Evolutionary conservation across 164 flowering plant genomes (phyloP), one percentile per base, ranked within the genome.

Genomic region (Annona squamosa): DNA sequence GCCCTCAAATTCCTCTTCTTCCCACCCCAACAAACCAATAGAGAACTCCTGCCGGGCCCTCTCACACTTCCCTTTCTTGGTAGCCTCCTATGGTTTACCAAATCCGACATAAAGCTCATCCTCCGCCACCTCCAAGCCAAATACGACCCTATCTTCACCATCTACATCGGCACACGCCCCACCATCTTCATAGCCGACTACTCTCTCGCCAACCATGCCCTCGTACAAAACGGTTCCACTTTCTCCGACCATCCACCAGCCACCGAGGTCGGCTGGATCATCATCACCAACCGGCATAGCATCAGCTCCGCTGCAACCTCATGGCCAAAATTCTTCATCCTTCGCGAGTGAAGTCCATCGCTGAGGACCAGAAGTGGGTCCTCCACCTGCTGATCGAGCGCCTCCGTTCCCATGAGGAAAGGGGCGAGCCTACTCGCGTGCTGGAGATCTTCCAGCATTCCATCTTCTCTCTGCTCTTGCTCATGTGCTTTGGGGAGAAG

Each of bases 1-100:
- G 26, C 41, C 9, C 44, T 47, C 61, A n/a, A n/a, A 2, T 18
- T 46, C 71, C 9, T 69, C 44, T 5, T 16, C 18, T 16, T 16
- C 61, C 13, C 61, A 5, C 61, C 57, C 43, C 6, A 7, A 9
- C 5, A 47, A 41, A 43, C 70, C 46, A 67, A 43, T 4, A 67
- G 41, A n/a, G 42, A 63, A 47, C 86, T 85, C 26, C 89, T 86
- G 3, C 91, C 91, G 1, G 84, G 87, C 12, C 88, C 91, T 1
- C 67, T 65, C 3, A 44, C 68, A 12, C 3, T 82, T 1, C 84
- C 86, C 10, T 41, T 86, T 64, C 61, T 85, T 48, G 77, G 81
- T 59, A 76, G 65, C 77, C 65, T 86, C 45, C 69, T 69, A 62
- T 76, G 74, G 83, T 72, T 84, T 42, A 48, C 72, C 48, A 74